phyloP scores from a whole-genome alignment of 495 filamentous ascomycete species.

The Hyaloscypha finlandica region DNA sequence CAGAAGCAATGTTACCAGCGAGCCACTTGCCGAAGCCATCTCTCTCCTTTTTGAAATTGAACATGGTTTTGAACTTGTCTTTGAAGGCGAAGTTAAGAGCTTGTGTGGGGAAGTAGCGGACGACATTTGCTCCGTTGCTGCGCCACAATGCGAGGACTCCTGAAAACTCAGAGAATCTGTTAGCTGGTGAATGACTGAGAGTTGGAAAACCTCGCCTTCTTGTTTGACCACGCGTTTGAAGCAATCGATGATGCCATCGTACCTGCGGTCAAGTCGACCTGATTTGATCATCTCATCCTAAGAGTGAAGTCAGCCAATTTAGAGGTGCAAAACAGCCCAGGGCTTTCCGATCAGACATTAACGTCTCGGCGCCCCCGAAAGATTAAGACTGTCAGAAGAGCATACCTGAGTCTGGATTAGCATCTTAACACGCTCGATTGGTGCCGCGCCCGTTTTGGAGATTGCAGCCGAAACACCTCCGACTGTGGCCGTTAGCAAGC shows the following conservation, averaged over 20 bases:
- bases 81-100: constrained; percentile 99
- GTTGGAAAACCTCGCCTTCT: constrained; percentile 54
- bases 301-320: constrained; percentile 30
- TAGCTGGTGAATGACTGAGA: neutral
- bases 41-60: constrained; percentile 99
- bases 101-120: constrained; percentile 99
- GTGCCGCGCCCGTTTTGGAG: constrained; percentile 99
- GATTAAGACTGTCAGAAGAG: constrained; percentile 18
- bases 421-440: constrained; percentile 99
- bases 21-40: constrained; percentile 99
- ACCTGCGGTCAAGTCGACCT: constrained; percentile 97
- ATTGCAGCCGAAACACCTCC: constrained; percentile 99
- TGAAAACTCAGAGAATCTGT: neutral
- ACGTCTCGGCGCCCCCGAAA: neutral
- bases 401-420: constrained; percentile 99
- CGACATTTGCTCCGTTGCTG: constrained; percentile 99
- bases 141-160: constrained; percentile 82
- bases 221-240: constrained; percentile 83
- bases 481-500: constrained; percentile 59
- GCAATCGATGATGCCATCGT: constrained; percentile 91
- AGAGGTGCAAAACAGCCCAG: too few relatives aligned
- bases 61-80: constrained; percentile 99
- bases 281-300: constrained; percentile 99
- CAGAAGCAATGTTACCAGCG: constrained; percentile 98
- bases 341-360: too few relatives aligned